Evolutionary conservation across 2,329 filamentous ascomycete species (phyloP).

Genomic region (Hypoxylon sp.): DNA sequence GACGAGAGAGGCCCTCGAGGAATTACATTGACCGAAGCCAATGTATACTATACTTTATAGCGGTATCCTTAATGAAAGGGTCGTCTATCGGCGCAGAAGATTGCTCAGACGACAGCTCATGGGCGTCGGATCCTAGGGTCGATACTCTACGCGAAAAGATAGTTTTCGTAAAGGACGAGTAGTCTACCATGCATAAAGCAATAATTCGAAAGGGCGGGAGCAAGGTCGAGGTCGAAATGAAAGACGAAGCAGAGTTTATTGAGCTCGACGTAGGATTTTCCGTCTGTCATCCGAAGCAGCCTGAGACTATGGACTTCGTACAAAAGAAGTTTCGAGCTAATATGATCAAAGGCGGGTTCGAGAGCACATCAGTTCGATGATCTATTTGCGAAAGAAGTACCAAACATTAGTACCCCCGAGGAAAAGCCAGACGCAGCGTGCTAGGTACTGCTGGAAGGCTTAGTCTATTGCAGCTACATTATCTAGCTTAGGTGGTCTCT

Average conservation of each 20-base stretch:
- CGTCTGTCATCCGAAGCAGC: too few relatives aligned
- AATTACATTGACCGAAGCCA: slow-evolving; percentile 43
- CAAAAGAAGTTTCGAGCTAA: too few relatives aligned
- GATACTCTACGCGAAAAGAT: slow-evolving; percentile 33
- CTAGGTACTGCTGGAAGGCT: too few relatives aligned
- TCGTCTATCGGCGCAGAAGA: slow-evolving; percentile 29
- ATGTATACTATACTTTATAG: slow-evolving; percentile 41
- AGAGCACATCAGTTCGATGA: too few relatives aligned
- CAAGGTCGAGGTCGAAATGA: slow-evolving; percentile 29
- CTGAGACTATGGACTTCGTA: too few relatives aligned
- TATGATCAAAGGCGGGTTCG: too few relatives aligned
- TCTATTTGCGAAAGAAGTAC: too few relatives aligned
- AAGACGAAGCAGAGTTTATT: slow-evolving; percentile 13
- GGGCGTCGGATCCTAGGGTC: slow-evolving; percentile 30
- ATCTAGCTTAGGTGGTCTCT: too few relatives aligned
- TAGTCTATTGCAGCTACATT: too few relatives aligned
- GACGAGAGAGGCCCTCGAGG: slow-evolving; percentile 37
- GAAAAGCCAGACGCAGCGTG: too few relatives aligned
- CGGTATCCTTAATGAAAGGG: slow-evolving; percentile 38
- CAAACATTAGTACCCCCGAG: too few relatives aligned
- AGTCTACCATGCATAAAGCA: slow-evolving; percentile 39
- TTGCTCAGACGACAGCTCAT: slow-evolving; percentile 38
- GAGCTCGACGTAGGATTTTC: too few relatives aligned
- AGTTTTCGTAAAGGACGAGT: slow-evolving; percentile 34
- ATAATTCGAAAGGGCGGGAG: slow-evolving; percentile 27